Evolutionary conservation across 148 eudicot genomes (phyloP).

Genomic region (Silene uniflora): DNA sequence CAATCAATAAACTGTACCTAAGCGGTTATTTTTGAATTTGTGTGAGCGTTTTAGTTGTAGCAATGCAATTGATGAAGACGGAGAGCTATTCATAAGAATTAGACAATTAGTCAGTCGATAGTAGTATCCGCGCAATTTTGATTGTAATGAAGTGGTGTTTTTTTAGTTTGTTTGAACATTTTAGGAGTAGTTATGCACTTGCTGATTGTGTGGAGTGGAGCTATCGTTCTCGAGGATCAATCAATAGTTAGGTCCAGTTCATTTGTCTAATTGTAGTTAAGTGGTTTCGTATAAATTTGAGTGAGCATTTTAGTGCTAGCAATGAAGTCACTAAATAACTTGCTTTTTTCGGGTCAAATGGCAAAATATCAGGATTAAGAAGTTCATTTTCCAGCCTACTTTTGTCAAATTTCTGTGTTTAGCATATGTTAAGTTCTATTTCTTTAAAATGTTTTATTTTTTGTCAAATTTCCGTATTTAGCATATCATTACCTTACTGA

Average conservation of each 20-base stretch:
- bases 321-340: background rate
- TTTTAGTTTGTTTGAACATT: background rate
- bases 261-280: background rate
- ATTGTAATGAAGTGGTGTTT: background rate
- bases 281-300: background rate
- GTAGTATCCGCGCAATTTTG: background rate
- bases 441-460: too few relatives aligned
- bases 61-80: background rate
- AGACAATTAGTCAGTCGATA: background rate
- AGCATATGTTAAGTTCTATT: background rate
- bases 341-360: background rate
- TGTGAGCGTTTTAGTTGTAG: background rate
- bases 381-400: background rate
- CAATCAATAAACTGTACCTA: background rate
- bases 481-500: too few relatives aligned
- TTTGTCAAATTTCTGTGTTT: constrained; percentile 2
- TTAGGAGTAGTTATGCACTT: background rate
- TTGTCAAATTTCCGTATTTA: too few relatives aligned
- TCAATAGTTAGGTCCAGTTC: background rate
- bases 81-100: background rate
- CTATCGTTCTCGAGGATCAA: background rate
- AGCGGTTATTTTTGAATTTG: background rate
- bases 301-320: background rate
- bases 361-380: background rate
- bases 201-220: background rate